Conservation (phyloP, 257 asterid genomes). For the Rauvolfia tetraphylla region DNA sequence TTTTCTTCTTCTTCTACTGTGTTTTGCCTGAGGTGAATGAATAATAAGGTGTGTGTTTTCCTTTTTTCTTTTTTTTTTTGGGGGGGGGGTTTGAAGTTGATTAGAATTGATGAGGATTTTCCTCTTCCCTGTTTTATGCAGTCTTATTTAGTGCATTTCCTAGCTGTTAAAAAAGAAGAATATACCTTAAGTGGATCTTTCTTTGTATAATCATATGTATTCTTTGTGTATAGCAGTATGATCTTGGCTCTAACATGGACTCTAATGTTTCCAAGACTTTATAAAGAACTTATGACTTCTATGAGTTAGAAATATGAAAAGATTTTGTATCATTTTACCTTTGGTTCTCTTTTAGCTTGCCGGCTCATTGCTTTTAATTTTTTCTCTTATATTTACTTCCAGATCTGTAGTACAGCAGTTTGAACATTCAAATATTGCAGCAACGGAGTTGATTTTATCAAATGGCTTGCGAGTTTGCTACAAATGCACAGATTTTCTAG, state of each 20-base stretch:
- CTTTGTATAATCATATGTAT: not conserved
- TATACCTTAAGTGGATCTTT: not conserved
- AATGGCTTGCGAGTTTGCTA: slow-evolving; percentile 95
- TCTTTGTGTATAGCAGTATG: not conserved
- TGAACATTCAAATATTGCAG: slow-evolving; percentile 61
- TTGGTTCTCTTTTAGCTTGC: not conserved
- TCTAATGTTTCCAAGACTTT: not conserved
- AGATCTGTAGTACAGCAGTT: slow-evolving; percentile 65
- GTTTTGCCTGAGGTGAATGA: no score
- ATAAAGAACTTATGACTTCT: not conserved
- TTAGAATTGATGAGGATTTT: not conserved
- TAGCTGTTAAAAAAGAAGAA: not conserved
- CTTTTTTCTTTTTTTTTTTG: not conserved
- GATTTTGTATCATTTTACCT: not conserved
- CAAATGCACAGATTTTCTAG: slow-evolving; percentile 86
- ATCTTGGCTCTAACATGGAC: not conserved
- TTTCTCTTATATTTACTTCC: slow-evolving; percentile 24
- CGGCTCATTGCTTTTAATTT: not conserved
- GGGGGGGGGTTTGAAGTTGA: not conserved
- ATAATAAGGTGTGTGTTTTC: no score
- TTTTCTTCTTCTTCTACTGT: not conserved
- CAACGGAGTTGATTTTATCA: slow-evolving; percentile 75
- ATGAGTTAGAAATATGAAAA: not conserved
- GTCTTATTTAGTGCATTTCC: not conserved
- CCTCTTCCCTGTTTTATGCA: not conserved